These are phyloP conservation scores for Blumeriella jaapii DNA, from an alignment of 2,329 filamentous ascomycete species.

Conservation along the genomic window DNA sequence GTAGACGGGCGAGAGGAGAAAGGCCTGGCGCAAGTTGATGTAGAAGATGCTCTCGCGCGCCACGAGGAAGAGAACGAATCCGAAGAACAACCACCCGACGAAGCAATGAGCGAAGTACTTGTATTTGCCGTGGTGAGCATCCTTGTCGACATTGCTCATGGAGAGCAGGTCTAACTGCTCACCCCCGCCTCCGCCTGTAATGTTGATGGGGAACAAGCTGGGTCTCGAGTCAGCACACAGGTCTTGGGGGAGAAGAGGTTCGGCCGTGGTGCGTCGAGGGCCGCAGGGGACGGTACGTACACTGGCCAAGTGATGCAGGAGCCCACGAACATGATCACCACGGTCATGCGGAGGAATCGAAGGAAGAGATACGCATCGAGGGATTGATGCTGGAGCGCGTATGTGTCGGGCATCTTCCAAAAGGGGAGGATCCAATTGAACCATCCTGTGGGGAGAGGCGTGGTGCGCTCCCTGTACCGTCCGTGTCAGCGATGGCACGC, in stretches of 20 bases:
- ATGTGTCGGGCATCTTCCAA: constrained; percentile 60
- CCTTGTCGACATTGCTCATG: constrained; percentile 60
- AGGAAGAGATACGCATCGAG: constrained; percentile 87
- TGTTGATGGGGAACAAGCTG: constrained; percentile 63
- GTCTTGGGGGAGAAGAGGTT: no score
- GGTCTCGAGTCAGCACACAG: not conserved
- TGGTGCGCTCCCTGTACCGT: constrained; percentile 41
- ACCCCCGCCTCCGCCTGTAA: constrained; percentile 58
- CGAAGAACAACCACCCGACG: constrained; percentile 71
- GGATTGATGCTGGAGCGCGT: constrained; percentile 79
- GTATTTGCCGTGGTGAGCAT: constrained; percentile 40
- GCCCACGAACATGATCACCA: constrained; percentile 72
- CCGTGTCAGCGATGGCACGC: constrained; percentile 7
- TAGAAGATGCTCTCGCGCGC: constrained; percentile 84
- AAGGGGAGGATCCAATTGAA: constrained; percentile 59
- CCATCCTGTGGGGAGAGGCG: constrained; percentile 45
- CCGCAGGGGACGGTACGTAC: no score
- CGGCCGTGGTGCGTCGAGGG: no score
- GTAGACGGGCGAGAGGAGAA: constrained; percentile 75
- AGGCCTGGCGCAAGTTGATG: constrained; percentile 87
- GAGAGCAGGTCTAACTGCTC: constrained; percentile 65
- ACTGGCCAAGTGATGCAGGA: constrained; percentile 79
- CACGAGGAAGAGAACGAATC: constrained; percentile 80
- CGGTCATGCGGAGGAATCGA: constrained; percentile 71
- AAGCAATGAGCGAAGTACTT: constrained; percentile 73